Conservation (phyloP, 139 green algal species). For the Closterium sp. region DNA sequence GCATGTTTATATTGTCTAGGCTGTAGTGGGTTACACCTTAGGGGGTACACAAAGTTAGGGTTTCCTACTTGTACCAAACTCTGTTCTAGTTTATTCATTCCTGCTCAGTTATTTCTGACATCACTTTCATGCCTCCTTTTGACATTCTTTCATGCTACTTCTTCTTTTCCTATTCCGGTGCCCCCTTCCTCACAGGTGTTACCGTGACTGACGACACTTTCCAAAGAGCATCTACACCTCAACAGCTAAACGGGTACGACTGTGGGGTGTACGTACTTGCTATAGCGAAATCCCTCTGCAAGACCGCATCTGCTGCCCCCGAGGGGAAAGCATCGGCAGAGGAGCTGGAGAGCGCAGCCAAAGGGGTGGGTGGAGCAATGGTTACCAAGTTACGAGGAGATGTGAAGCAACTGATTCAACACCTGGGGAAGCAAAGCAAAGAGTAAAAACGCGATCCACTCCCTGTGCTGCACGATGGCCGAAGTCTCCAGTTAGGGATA, state of each 20-base stretch:
- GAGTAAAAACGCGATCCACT: too few relatives aligned
- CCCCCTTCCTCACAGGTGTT: background rate
- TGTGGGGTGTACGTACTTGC: constrained; percentile 45
- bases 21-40: too few relatives aligned
- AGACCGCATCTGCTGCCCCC: background rate
- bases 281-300: background rate
- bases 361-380: background rate
- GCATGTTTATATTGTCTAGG: too few relatives aligned
- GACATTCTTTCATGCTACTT: too few relatives aligned
- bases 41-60: too few relatives aligned
- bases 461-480: too few relatives aligned
- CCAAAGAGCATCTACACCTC: background rate
- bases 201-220: constrained; percentile 9
- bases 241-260: constrained; percentile 41
- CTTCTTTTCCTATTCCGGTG: background rate
- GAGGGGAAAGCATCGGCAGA: background rate
- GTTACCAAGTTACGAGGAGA: background rate
- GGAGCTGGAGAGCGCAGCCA: background rate
- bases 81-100: too few relatives aligned
- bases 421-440: background rate
- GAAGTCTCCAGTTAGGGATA: too few relatives aligned
- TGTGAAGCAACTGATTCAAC: background rate
- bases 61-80: too few relatives aligned
- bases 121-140: too few relatives aligned
- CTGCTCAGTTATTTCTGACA: too few relatives aligned